Base-by-base conservation (phyloP, 345 rosid genomes). In the Litchi chinensis region DNA sequence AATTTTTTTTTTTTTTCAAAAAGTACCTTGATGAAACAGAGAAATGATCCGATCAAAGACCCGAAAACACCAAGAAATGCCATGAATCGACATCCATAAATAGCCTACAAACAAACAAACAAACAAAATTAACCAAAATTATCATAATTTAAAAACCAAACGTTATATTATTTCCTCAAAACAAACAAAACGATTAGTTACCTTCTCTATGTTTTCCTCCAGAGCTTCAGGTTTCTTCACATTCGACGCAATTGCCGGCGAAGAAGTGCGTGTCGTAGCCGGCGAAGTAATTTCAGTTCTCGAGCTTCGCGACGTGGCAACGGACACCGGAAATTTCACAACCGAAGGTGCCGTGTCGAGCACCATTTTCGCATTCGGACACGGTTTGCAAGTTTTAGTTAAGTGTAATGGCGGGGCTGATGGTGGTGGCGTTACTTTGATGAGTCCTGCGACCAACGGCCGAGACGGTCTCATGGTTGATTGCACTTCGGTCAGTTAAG, bases 1-100 rank as follows among this genome's bases (percentile, higher is more conserved):
- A 60, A 13, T 22, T 26, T 26, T 26, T 26, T 26, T 26, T 26
- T 26, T 26, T 26, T 26, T 26, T 56, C 28, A 50, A 21, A 12
- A 7, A 46, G 44, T 74, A 91, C 97, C 97, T 92, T 91, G 81
- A 93, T 81, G 85, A 95, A 95, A 82, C 97, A 93, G 21, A 91
- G 79, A 63, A 95, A 66, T 39, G 97, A 91, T 43, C 98, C 98
- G 0, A 88, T 56, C 79, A 95, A 74, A 74, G 97, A 93, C 3
- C 98, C 97, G 57, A 87, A 77, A 54, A 93, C 94, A 68, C 90
- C 97, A 26, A 93, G 91, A 75, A 92, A 72, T 66, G 93, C 81
- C 91, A 94, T 74, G 86, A 92, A 95, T 69, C 98, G 86, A 79
- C 91, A 91, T 75, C 86, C 16, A 83, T 95, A 93, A 46, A 93